Evolutionary conservation across 306 rosid species (phyloP), one percentile per base, ranked within the genome.

Genomic region (Vachellia collinsii): DNA sequence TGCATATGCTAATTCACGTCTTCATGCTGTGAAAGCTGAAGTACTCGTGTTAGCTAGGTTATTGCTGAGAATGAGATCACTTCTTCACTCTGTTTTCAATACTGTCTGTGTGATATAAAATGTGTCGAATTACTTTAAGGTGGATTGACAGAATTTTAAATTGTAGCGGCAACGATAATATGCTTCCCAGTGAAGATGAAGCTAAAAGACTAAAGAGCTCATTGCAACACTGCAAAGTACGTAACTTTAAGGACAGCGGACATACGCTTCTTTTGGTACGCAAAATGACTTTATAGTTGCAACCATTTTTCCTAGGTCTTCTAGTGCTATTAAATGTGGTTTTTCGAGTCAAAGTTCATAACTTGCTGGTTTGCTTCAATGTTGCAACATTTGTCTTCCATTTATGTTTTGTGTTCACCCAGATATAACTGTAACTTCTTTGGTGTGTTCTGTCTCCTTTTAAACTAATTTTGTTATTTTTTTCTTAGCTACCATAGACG

Each of bases 11-110:
- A 95, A 92, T 85, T 95, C 99, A 6, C 98, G 97, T 77, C 97
- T 93, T 59, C 97, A 93, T 88, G 98, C 99, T 70, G 92, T 95
- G 72, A 89, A 86, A 88, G 98, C 97, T 19, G 97, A 95, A 92
- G 98, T 95, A 6, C 98, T 95, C 51, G 91, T 95, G 80, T 89
- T 95, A 72, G 93, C 99, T 67, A 95, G 99, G 99, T 95, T 77
- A 17, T 73, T 69, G 77, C 71, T 61, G 38, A 59, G 61, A 68
- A 68, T 61, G 38, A 59, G 61, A 68, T 22, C 81, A 62, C 76
- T 79, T 75, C 50, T 56, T 22, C 48, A 1, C 46, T 78, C 59
- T 23, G 42, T 23, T 81, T 77, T 43, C 73, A 66, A 72, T 70
- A 48, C 9, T 54, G 46, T 51, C 17, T 76, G 20, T 53, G 51